Evolutionary conservation across 2,329 filamentous ascomycete species (phyloP).

Genomic region (Aspergillus amoenus): DNA sequence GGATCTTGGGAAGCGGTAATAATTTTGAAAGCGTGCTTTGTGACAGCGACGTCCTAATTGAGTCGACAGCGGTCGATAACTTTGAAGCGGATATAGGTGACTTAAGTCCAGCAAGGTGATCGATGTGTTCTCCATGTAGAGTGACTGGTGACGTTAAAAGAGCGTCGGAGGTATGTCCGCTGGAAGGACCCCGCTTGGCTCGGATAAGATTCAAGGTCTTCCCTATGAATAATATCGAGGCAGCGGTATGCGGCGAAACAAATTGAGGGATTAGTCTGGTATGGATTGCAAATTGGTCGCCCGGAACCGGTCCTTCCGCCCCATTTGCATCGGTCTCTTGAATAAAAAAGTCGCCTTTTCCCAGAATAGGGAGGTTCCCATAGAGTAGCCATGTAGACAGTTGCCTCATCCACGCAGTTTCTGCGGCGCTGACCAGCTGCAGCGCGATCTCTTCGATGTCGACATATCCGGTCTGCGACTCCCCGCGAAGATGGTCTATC

Average conservation of each 20-base stretch:
- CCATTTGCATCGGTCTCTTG: slow-evolving; percentile 45
- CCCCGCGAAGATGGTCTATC: slow-evolving; percentile 72
- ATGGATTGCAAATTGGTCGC: slow-evolving; percentile 58
- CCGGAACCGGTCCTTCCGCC: slow-evolving; percentile 44
- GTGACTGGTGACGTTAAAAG: slow-evolving; percentile 61
- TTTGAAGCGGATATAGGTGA: slow-evolving; percentile 72
- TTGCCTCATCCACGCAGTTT: slow-evolving; percentile 89
- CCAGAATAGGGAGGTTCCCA: slow-evolving; percentile 75
- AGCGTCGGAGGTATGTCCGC: slow-evolving; percentile 28
- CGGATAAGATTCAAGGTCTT: slow-evolving; percentile 83
- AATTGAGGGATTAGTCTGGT: slow-evolving; percentile 71
- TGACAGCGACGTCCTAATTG: slow-evolving; percentile 78
- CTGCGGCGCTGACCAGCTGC: slow-evolving; percentile 72
- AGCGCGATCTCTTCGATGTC: slow-evolving; percentile 78
- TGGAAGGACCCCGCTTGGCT: slow-evolving; percentile 44
- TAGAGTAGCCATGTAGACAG: slow-evolving; percentile 89
- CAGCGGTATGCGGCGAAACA: slow-evolving; percentile 70
- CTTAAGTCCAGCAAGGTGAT: slow-evolving; percentile 64
- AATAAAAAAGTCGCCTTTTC: slow-evolving; percentile 85
- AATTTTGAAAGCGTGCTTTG: slow-evolving; percentile 80
- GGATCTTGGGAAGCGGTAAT: slow-evolving; percentile 72
- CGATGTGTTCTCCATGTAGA: slow-evolving; percentile 42
- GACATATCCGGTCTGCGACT: slow-evolving; percentile 82
- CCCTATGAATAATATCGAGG: slow-evolving; percentile 87
- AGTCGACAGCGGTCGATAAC: slow-evolving; percentile 70